Conservation (phyloP, 768 basidiomycete species). For the Boletus vermiculosoides region DNA sequence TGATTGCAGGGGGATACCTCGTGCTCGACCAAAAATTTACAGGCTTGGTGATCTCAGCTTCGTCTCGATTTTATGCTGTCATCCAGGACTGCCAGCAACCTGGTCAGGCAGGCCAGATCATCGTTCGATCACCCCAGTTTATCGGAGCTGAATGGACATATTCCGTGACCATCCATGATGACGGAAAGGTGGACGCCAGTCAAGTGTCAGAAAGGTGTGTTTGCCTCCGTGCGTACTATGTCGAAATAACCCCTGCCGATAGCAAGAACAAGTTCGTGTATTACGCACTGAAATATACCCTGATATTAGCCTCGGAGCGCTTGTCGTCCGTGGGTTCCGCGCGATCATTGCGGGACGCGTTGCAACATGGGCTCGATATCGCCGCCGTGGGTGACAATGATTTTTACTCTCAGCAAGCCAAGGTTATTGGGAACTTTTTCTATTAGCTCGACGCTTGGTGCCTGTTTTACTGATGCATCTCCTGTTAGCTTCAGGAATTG, state of each 20-base stretch:
- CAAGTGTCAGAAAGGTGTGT: constrained; percentile 25
- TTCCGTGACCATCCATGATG: constrained; percentile 41
- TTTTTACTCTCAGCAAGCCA: constrained; percentile 91
- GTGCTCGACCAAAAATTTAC: constrained; percentile 86
- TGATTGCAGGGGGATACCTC: constrained; percentile 95
- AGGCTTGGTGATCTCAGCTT: constrained; percentile 88
- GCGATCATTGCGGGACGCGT: constrained; percentile 36
- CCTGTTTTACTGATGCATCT: constrained; percentile 4
- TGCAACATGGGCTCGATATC: constrained; percentile 66
- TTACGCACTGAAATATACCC: constrained; percentile 77
- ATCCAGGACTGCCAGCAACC: constrained; percentile 40
- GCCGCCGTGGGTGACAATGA: constrained; percentile 92
- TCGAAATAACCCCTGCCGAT: constrained; percentile 19
- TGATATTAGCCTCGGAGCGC: constrained; percentile 63
- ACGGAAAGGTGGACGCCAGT: constrained; percentile 24
- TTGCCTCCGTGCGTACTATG: neutral
- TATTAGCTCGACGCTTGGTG: neutral
- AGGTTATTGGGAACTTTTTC: constrained; percentile 44
- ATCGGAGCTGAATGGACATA: constrained; percentile 77
- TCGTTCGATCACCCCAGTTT: constrained; percentile 91
- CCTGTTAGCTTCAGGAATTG: constrained; percentile 56
- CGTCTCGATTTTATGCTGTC: constrained; percentile 90
- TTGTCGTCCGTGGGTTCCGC: constrained; percentile 37
- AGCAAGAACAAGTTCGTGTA: constrained; percentile 91
- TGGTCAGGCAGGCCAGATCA: constrained; percentile 44